Percentiles rank a stretch among this genome's conserved stretches.
Conservation (phyloP, 1,284 basidiomycete species). For the Rhodofomes roseus region DNA sequence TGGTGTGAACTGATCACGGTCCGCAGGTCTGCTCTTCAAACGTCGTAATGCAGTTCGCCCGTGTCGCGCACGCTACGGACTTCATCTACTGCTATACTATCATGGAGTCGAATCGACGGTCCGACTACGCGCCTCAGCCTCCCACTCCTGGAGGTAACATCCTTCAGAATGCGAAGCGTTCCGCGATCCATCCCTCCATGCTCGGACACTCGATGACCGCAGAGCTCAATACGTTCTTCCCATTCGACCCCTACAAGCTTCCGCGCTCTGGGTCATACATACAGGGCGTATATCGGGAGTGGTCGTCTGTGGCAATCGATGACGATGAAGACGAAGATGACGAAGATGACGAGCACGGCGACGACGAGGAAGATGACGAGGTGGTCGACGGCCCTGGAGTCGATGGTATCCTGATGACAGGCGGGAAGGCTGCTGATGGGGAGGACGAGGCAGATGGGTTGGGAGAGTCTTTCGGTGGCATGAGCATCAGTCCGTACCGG, state of each 20-base stretch:
- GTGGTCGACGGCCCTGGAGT: constrained; percentile 22
- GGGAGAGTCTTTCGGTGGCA: constrained; percentile 65
- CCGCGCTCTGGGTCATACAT: constrained; percentile 71
- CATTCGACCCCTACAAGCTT: constrained; percentile 96
- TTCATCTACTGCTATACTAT: constrained; percentile 97
- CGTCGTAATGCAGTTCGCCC: constrained; percentile 94
- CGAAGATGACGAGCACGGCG: constrained; percentile 48
- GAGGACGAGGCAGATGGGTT: constrained; percentile 39
- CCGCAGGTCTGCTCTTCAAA: constrained; percentile 81
- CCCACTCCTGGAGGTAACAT: constrained; percentile 8
- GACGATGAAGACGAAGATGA: constrained; percentile 67
- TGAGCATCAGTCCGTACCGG: constrained; percentile 72
- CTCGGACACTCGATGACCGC: constrained; percentile 46
- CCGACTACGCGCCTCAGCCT: constrained; percentile 37
- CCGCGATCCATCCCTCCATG: constrained; percentile 27
- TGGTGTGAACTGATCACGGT: neutral
- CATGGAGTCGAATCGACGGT: constrained; percentile 79
- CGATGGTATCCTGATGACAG: constrained; percentile 30
- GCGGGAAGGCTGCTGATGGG: constrained; percentile 17
- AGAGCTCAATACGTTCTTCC: constrained; percentile 94
- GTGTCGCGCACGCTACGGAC: constrained; percentile 85
- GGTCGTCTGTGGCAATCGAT: constrained; percentile 72
- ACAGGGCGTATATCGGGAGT: constrained; percentile 71
- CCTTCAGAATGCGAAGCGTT: neutral
- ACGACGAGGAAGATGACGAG: constrained; percentile 36